Base-by-base conservation (phyloP, 305 asterid species). In the Fraxinus xanthoxyloides region DNA sequence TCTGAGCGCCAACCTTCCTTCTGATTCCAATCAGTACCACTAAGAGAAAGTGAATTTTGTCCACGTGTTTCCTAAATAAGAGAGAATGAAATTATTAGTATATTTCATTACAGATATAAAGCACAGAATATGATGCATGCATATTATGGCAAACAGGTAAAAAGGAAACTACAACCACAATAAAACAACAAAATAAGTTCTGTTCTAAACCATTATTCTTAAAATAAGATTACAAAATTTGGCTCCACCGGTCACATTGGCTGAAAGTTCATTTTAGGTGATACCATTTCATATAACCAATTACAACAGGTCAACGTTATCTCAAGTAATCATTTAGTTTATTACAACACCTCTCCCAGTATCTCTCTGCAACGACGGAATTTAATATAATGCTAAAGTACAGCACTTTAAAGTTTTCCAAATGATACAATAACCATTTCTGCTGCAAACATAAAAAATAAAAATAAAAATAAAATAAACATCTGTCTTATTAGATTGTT, bases 1-100 rank as follows among this genome's bases (percentile, higher is more conserved):
- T 93, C 99, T 59, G 93, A 75, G 67, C 97, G 97, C 92, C 91
- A 88, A 85, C 79, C 89, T 82, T 94, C 99, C 91, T 92, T 96
- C 86, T 89, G 97, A 88, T 81, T 94, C 83, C 86, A 46, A 79
- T 94, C 99, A 83, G 97, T 87, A 84, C 85, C 87, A 80, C 98
- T 98, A 85, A 94, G 98, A 32, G 98, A 94, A 51, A 93, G 86
- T 84, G 98, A 90, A 84, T 94, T 91, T 23, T 94, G 97, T 72
- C 93, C 95, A 26, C 97, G 98, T 3, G 88, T 67, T 76, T 96
- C 99, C 99, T 94, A 87, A 78, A 79, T 46, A 13, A 78, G 15
- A 85, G 65, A 72, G 30, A 79, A 13, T 17, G 51, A 46, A 46
- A 46, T 46, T 46, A 46, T 13, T 12, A 46, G n/a, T 3, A 46